Base-by-base conservation (phyloP, 164 flowering plant genomes). In the Cinnamomum chago region DNA sequence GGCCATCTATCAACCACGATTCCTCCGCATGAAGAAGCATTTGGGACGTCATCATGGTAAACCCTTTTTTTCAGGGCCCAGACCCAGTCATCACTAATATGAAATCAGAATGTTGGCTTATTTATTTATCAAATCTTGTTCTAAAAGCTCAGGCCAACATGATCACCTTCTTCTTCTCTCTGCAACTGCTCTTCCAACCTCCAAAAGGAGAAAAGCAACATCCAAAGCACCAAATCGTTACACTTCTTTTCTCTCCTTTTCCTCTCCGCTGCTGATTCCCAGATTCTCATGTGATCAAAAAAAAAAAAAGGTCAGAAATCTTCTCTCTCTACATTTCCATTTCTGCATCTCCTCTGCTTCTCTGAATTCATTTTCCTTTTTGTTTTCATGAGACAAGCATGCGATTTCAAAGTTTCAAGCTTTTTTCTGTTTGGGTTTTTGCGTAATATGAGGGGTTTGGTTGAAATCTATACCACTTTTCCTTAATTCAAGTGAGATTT, bases 121-220 rank as follows among this genome's bases (percentile, higher is more conserved):
- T 40, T 7, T 40, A 40, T 30, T 30, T 4, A 30, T 30, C 35
- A 30, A 30, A 5, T 40, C 10, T 6, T 40, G 47, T 1, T 40
- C 47, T 5, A 40, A 40, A 40, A 40, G 47, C 47, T 7, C n/a
- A 17, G 67, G 28, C 67, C 17, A 64, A 11, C 67, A 14, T 24
- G 68, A 62, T 40, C 72, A 74, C 25, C 66, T 74, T 62, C 35
- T 30, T 30, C 25, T 24, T 24, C 33, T 30, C 71, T 67, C 55
- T 67, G 28, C 55, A 74, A 68, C 52, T 67, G 76, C 67, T 27
- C 35, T 74, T 68, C 76, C 71, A 7, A 68, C 76, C 58, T 68
- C 71, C 50, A 74, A 68, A 58, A 66, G 35, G 35, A 30, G 24
- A 68, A 51, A 58, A 4, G 30, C 52, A 23, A n/a, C 35, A 30